Evolutionary conservation across 176 grass and related monocot species (phyloP), one percentile per base, ranked within the genome.

Genomic region (Oryza officinalis): DNA sequence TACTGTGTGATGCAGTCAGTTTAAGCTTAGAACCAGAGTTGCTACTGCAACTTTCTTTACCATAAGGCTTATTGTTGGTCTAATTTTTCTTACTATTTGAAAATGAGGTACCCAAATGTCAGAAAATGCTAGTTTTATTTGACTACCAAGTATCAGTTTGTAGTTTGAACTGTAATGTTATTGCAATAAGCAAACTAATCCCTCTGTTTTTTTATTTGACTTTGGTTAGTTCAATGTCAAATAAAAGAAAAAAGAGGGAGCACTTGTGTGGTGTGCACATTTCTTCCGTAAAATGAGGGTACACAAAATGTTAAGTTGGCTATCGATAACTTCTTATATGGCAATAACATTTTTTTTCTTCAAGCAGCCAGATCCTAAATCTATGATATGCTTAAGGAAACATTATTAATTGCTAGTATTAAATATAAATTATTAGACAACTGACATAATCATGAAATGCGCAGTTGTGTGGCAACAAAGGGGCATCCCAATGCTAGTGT

Each of bases 81-180:
- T 69, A 63, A 37, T 61, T n/a, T 63, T 18, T 70, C 49, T 27
- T 54, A 5, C 9, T 18, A 43, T 64, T 31, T 4, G 14, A 65
- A 70, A 77, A 76, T 37, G 3, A 63, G 31, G 11, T 0, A 23
- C 32, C 18, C 8, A 47, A 27, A 38, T 76, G 25, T n/a, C 32
- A 65, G 65, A 71, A 30, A 57, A 59, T 65, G 41, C 52, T 77
- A 77, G 17, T 26, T 88, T 74, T 84, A 72, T 28, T 31, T 67
- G 10, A 59, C 18, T 27, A 38, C 8, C 59, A 60, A 17, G 41
- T 79, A 17, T 17, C 30, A 31, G 3, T 74, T 67, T 46, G 32
- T 31, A 37, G 26, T 71, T 64, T 69, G 23, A 26, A 12, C 9
- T 8, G 77, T 17, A 20, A 61, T 14, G 13, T 5, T 76, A 33